These are phyloP conservation scores for Chytridiales sp. DNA, from an alignment of 371 early-diverging fungal species.

Conservation along the genomic window DNA sequence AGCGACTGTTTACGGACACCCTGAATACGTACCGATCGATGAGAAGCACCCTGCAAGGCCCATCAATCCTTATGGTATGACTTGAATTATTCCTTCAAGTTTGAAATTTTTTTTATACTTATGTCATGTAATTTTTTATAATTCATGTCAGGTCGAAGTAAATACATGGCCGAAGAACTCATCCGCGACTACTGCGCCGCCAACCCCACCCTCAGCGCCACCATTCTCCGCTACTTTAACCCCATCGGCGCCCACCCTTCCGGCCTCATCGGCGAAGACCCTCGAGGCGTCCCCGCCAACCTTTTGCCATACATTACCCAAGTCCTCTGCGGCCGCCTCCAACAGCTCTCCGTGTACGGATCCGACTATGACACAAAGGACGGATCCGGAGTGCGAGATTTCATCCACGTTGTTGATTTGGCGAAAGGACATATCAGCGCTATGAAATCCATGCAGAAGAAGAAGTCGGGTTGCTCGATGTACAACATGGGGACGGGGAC, in stretches of 20 bases:
- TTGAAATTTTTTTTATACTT: slow-evolving; percentile 16
- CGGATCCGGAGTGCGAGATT: slow-evolving; percentile 87
- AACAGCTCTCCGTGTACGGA: slow-evolving; percentile 70
- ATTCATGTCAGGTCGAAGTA: slow-evolving; percentile 60
- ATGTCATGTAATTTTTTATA: slow-evolving; percentile 3
- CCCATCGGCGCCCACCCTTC: slow-evolving; percentile 82
- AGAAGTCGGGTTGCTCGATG: slow-evolving; percentile 53
- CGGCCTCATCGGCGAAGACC: slow-evolving; percentile 86
- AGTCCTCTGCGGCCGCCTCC: slow-evolving; percentile 42
- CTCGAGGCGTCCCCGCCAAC: slow-evolving; percentile 70
- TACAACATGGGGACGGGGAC: slow-evolving; percentile 86
- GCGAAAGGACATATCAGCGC: slow-evolving; percentile 84
- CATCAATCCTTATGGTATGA: slow-evolving; percentile 72
- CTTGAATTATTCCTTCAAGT: slow-evolving; percentile 12
- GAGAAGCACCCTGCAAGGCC: slow-evolving; percentile 9
- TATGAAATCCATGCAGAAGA: slow-evolving; percentile 57
- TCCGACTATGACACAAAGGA: slow-evolving; percentile 83
- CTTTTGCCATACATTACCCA: slow-evolving; percentile 85
- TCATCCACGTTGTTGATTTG: slow-evolving; percentile 85
- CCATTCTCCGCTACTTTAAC: slow-evolving; percentile 85
- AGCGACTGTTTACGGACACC: slow-evolving; percentile 51
- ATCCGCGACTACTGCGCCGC: slow-evolving; percentile 70
- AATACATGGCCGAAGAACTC: slow-evolving; percentile 78
- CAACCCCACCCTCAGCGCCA: slow-evolving; percentile 50
- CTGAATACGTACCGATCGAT: background rate